phyloP scores from a whole-genome alignment of 805 yeast species.

The Candida vaughaniae region DNA sequence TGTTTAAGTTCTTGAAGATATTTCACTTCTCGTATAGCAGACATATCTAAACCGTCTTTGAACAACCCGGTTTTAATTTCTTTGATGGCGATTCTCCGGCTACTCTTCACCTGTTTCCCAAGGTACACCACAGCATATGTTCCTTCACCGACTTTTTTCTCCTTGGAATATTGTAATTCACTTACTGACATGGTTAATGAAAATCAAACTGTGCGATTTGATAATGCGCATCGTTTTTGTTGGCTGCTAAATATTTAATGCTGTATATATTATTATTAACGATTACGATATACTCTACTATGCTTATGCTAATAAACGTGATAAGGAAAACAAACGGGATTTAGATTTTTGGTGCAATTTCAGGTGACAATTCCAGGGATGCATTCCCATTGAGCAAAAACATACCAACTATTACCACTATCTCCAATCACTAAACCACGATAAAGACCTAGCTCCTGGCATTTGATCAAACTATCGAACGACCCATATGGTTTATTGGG shows the following conservation, averaged over 20 bases:
- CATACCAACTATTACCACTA: slow-evolving; percentile 77
- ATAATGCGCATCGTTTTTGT: too few species aligned
- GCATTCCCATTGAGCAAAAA: slow-evolving; percentile 89
- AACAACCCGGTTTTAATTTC: slow-evolving; percentile 93
- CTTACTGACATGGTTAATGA: slow-evolving; percentile 4
- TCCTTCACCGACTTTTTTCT: slow-evolving; percentile 96
- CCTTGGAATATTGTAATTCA: slow-evolving; percentile 42
- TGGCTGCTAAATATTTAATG: neutral
- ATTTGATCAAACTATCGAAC: slow-evolving; percentile 59
- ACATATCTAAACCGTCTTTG: slow-evolving; percentile 96
- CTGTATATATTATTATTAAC: neutral
- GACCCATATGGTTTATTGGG: slow-evolving; percentile 47
- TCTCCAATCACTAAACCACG: slow-evolving; percentile 79
- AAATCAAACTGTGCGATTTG: too few species aligned
- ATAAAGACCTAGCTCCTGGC: slow-evolving; percentile 79
- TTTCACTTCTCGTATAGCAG: slow-evolving; percentile 92
- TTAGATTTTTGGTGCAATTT: neutral
- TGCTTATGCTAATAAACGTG: too few species aligned
- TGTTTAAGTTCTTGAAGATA: slow-evolving; percentile 74
- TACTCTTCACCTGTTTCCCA: slow-evolving; percentile 61
- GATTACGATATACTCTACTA: neutral
- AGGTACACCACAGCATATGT: slow-evolving; percentile 95
- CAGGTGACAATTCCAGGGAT: slow-evolving; percentile 21
- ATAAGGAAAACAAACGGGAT: too few species aligned
- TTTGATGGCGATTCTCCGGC: slow-evolving; percentile 79